A percentile compares a stretch with the other conserved stretches of the same genome.
These are phyloP conservation scores for Escovopsis sp. DNA, from an alignment of 2,329 filamentous ascomycete genomes.

Conservation along the genomic window DNA sequence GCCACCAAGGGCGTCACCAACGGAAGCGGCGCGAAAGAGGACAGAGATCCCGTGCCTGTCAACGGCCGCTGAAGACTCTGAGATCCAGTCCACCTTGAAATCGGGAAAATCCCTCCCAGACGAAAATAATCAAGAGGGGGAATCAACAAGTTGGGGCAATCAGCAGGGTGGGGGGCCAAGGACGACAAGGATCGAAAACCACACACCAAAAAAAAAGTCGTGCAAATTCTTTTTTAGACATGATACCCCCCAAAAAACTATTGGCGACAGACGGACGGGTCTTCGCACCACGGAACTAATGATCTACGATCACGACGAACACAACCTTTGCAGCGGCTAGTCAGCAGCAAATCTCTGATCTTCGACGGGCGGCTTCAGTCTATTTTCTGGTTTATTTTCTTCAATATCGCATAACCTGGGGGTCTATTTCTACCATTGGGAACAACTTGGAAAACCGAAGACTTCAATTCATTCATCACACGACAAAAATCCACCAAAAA, in stretches of 20 bases:
- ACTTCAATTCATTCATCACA: too few relatives aligned
- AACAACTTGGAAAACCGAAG: too few relatives aligned
- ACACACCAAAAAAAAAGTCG: background rate
- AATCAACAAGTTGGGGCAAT: too few relatives aligned
- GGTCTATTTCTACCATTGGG: conserved; percentile 4
- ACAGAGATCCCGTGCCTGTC: conserved; percentile 15
- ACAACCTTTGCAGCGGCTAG: background rate
- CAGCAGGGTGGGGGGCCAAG: too few relatives aligned
- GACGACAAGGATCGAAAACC: too few relatives aligned
- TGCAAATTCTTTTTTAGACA: conserved; percentile 1
- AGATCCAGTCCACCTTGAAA: too few relatives aligned
- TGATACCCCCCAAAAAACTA: conserved; percentile 2
- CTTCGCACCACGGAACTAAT: conserved; percentile 3
- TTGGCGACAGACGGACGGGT: conserved; percentile 2
- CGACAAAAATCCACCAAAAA: conserved; percentile 4
- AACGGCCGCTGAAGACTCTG: conserved; percentile 16
- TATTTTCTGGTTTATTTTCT: conserved; percentile 2
- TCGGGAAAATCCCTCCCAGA: too few relatives aligned
- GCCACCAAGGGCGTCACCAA: conserved; percentile 15
- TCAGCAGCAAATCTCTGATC: background rate
- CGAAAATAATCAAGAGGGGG: too few relatives aligned
- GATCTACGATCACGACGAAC: conserved; percentile 3
- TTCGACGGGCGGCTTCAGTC: background rate
- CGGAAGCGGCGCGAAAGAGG: conserved; percentile 16
- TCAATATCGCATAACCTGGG: conserved; percentile 3